Evolutionary conservation across 75 land plant species (phyloP).

Genomic region (Pinus taeda): DNA sequence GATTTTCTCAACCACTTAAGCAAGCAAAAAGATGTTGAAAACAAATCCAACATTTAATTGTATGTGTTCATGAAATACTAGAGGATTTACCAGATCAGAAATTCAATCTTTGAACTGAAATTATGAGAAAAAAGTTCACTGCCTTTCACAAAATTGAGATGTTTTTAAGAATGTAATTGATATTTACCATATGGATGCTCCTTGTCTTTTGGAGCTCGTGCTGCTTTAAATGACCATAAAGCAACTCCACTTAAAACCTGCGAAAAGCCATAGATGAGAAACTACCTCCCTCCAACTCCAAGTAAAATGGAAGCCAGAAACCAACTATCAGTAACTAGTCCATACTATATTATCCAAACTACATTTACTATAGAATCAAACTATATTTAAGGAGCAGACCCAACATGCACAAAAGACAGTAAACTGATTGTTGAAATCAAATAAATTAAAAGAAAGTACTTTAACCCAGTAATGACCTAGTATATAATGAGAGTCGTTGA

Average conservation of each 20-base stretch:
- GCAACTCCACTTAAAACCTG: conserved; percentile 96
- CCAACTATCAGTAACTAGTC: not conserved
- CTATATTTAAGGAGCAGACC: no score
- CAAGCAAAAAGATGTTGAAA: not conserved
- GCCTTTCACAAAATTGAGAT: conserved; percentile 3
- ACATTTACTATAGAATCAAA: not conserved
- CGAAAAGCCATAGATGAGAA: conserved; percentile 5
- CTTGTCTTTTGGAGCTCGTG: conserved; percentile 84
- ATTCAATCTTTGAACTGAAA: not conserved
- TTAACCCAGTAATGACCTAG: no score
- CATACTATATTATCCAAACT: not conserved
- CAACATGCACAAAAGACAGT: no score
- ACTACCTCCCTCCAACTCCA: conserved; percentile 1
- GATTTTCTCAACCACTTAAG: not conserved
- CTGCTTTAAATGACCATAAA: conserved; percentile 72
- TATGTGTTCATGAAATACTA: not conserved
- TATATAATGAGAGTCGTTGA: no score
- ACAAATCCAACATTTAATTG: no score
- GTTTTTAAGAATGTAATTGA: conserved; percentile 7
- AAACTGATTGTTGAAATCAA: no score
- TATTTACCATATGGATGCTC: conserved; percentile 94
- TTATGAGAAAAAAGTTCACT: not conserved
- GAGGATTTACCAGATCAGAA: not conserved
- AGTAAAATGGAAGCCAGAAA: not conserved
- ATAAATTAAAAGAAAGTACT: no score